phyloP scores from a whole-genome alignment of 2,329 filamentous ascomycete genomes.

The Monascus ruber region DNA sequence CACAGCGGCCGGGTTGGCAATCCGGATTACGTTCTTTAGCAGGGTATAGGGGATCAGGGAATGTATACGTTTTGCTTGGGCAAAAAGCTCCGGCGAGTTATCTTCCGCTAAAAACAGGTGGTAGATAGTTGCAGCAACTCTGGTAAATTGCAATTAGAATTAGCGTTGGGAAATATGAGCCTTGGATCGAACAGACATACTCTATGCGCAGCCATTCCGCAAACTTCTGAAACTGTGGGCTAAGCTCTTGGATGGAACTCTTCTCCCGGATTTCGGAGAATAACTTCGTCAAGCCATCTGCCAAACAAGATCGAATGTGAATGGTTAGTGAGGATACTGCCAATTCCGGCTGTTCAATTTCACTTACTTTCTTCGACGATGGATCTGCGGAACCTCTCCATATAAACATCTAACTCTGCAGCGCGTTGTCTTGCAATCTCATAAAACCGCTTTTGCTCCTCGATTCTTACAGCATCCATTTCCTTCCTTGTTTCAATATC shows the following conservation, averaged over 20 bases:
- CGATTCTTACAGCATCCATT: slow-evolving; percentile 76
- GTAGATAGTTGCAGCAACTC: slow-evolving; percentile 86
- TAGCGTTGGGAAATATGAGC: slow-evolving; percentile 1
- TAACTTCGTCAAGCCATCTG: slow-evolving; percentile 77
- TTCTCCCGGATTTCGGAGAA: slow-evolving; percentile 92
- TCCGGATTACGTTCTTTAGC: slow-evolving; percentile 91
- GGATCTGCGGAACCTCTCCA: slow-evolving; percentile 67
- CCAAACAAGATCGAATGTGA: background rate
- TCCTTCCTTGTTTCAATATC: slow-evolving; percentile 71
- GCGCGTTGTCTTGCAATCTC: slow-evolving; percentile 86
- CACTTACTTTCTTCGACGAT: slow-evolving; percentile 59
- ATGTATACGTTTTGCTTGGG: slow-evolving; percentile 86
- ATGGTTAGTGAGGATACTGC: background rate
- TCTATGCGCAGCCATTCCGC: slow-evolving; percentile 97
- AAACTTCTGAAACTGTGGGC: slow-evolving; percentile 94
- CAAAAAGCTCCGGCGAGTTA: slow-evolving; percentile 92
- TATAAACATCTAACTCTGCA: slow-evolving; percentile 89
- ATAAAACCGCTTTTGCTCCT: slow-evolving; percentile 90
- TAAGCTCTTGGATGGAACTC: slow-evolving; percentile 73
- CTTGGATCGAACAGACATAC: slow-evolving; percentile 16
- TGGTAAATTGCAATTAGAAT: slow-evolving; percentile 12
- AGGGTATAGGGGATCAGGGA: slow-evolving; percentile 86
- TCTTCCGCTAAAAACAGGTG: slow-evolving; percentile 96
- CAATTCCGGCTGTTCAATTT: slow-evolving; percentile 1
- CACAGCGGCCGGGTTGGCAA: slow-evolving; percentile 90